Evolutionary conservation across 345 rosid genomes (phyloP).

Genomic region (Abelmoschus esculentus): DNA sequence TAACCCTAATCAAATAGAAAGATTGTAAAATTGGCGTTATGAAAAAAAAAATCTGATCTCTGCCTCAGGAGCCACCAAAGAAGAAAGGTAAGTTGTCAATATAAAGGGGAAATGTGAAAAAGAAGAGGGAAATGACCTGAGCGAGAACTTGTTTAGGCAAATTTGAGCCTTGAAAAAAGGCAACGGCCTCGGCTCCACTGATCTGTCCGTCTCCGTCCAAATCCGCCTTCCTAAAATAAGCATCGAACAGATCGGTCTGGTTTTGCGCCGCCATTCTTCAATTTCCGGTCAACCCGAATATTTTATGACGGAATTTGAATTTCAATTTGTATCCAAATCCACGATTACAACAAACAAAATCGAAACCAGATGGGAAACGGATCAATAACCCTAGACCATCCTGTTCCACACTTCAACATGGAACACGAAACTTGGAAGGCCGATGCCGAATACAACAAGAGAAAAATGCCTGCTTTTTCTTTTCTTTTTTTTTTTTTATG

Average conservation of each 20-base stretch:
- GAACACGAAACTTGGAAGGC: neutral
- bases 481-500: neutral
- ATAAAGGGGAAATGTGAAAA: neutral
- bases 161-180: slow-evolving; percentile 87
- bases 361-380: neutral
- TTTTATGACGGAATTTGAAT: neutral
- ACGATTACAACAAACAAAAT: neutral
- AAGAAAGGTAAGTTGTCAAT: neutral
- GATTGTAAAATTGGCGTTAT: neutral
- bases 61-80: neutral
- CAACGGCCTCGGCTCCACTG: slow-evolving; percentile 97
- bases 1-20: slow-evolving; percentile 7
- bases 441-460: neutral
- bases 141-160: slow-evolving; percentile 88
- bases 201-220: slow-evolving; percentile 97
- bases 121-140: slow-evolving; percentile 46
- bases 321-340: neutral
- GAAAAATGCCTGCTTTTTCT: neutral
- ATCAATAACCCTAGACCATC: neutral
- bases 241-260: slow-evolving; percentile 77
- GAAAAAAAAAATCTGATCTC: neutral
- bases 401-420: neutral
- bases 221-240: slow-evolving; percentile 89
- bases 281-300: neutral
- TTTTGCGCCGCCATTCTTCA: slow-evolving; percentile 40